Base-by-base conservation (phyloP, 257 asterid species). In the Striga asiatica region DNA sequence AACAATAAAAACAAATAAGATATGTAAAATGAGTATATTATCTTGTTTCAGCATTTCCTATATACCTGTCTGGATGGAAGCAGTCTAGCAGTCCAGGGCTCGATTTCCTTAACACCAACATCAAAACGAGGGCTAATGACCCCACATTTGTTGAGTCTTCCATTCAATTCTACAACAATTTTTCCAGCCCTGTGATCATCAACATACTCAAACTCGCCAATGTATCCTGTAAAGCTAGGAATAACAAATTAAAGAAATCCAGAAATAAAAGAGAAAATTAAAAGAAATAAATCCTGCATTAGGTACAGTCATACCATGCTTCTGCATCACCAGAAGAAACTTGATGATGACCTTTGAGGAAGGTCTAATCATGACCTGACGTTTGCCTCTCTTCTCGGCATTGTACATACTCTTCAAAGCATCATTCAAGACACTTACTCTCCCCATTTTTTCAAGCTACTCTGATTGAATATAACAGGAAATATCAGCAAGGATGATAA, bases 171-270 rank as follows among this genome's bases (percentile, higher is more conserved):
- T 11, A 71, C 76, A 58, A 71, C 76, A 24, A 71, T 71, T 21
- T 71, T 71, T 27, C 76, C 76, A 50, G 76, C 24, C 24, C 76
- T 71, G 66, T 71, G 76, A 63, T 71, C 76, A 61, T 71, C 76
- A 24, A 71, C 76, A 28, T 56, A 71, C 69, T 71, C 76, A 5
- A 71, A 71, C 64, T 70, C 75, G 1, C 75, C 75, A 18, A 70
- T 70, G 60, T 70, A 70, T 13, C 75, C 75, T 70, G 70, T 6
- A 64, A 35, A 2, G 1, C 14, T 23, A 58, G 16, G 1, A 6
- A 7, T 0, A 7, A 19, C 5, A 3, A 23, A 4, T 7, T 0
- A 17, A 17, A 14, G 7, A 52, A 17, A 19, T 0, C 11, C 47
- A 42, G 29, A 32, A 8, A 24, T 19, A 3, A 56, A 18, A 2